These are phyloP conservation scores for Heterobasidion parviporum DNA, from an alignment of 1,284 basidiomycete genomes.

Conservation along the genomic window DNA sequence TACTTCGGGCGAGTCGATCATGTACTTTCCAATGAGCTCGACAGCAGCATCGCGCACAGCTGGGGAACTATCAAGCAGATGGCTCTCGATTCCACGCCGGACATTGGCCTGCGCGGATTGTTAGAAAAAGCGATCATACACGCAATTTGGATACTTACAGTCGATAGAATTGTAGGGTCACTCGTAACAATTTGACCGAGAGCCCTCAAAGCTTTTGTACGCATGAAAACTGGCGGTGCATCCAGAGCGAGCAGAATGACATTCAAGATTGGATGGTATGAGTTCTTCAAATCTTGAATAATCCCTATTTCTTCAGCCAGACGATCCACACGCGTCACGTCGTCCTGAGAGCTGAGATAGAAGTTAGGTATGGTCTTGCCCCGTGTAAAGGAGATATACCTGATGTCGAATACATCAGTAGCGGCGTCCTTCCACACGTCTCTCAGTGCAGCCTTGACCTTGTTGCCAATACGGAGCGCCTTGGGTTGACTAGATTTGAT, in stretches of 20 bases:
- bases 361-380: too few species aligned
- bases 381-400: slow-evolving; percentile 32
- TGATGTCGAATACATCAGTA: slow-evolving; percentile 67
- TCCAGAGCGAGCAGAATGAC: slow-evolving; percentile 73
- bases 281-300: slow-evolving; percentile 63
- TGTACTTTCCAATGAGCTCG: slow-evolving; percentile 91
- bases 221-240: slow-evolving; percentile 76
- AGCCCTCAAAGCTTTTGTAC: slow-evolving; percentile 85
- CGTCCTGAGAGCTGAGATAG: slow-evolving; percentile 43
- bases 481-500: slow-evolving; percentile 21
- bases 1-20: slow-evolving; percentile 80
- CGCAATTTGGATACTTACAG: slow-evolving; percentile 36
- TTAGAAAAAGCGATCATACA: background rate
- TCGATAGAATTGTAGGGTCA: slow-evolving; percentile 75
- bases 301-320: slow-evolving; percentile 71
- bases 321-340: slow-evolving; percentile 53
- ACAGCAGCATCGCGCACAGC: slow-evolving; percentile 94
- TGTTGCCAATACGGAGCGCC: slow-evolving; percentile 39
- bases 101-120: slow-evolving; percentile 52
- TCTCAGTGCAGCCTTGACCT: slow-evolving; percentile 51
- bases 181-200: slow-evolving; percentile 80
- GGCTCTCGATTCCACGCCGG: slow-evolving; percentile 77
- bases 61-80: slow-evolving; percentile 84
- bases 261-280: slow-evolving; percentile 74
- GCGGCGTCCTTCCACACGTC: slow-evolving; percentile 61